These are phyloP conservation scores for Quercus dentata DNA, from an alignment of 306 rosid genomes.

Conservation along the genomic window DNA sequence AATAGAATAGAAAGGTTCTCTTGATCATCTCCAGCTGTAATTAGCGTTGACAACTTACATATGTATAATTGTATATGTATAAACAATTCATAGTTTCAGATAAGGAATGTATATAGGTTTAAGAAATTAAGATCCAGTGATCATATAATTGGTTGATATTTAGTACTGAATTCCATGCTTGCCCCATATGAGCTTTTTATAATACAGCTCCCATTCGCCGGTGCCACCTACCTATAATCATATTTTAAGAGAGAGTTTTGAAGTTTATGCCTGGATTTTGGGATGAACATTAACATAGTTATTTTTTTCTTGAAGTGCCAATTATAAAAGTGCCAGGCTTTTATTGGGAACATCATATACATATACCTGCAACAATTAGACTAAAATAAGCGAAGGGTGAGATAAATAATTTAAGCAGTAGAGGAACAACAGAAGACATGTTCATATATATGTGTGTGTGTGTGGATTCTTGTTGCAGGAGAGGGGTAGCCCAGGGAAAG, in stretches of 20 bases:
- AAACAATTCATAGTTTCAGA: not conserved
- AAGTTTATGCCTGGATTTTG: not conserved
- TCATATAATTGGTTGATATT: not conserved
- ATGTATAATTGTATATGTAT: not conserved
- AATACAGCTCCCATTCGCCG: not conserved
- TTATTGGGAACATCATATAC: not conserved
- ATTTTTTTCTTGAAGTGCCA: not conserved
- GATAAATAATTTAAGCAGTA: not conserved
- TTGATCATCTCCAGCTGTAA: conserved; percentile 1
- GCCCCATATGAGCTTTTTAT: not conserved
- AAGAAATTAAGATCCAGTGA: not conserved
- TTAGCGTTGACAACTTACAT: not conserved
- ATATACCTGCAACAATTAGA: not conserved
- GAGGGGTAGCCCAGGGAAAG: not conserved
- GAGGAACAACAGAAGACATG: not conserved
- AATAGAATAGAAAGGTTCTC: not conserved
- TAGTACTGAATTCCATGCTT: not conserved
- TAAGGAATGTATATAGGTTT: not conserved
- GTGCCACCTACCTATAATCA: not conserved
- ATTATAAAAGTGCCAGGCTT: not conserved
- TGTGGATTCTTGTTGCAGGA: not conserved
- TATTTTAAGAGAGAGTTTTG: not conserved
- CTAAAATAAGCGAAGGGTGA: not conserved
- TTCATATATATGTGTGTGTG: too few species aligned
- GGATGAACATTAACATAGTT: not conserved